These are phyloP conservation scores for Neonothopanus nambi DNA, from an alignment of 1,284 basidiomycete genomes.

Conservation along the genomic window DNA sequence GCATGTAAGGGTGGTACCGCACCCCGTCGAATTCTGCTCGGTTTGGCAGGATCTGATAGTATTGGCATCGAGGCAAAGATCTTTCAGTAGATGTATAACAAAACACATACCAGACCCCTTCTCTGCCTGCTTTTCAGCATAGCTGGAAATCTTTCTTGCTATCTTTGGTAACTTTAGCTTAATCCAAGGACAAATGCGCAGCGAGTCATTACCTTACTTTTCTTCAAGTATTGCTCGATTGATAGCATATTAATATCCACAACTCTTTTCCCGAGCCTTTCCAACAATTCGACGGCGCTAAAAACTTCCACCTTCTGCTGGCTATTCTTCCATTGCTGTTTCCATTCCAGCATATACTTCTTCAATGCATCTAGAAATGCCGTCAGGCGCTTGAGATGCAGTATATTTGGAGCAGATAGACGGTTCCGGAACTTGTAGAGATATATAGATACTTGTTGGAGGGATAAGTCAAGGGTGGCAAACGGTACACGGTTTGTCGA, in stretches of 20 bases:
- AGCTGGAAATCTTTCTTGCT: slow-evolving; percentile 77
- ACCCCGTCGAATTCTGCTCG: slow-evolving; percentile 32
- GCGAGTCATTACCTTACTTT: slow-evolving; percentile 68
- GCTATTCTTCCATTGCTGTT: not conserved
- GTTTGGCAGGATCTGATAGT: not conserved
- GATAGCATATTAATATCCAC: slow-evolving; percentile 80
- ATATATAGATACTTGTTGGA: slow-evolving; percentile 82
- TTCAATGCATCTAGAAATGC: slow-evolving; percentile 69
- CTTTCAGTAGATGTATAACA: not conserved
- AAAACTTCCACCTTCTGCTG: slow-evolving; percentile 55
- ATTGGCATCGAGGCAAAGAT: not conserved
- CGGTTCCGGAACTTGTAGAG: slow-evolving; percentile 76
- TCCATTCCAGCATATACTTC: slow-evolving; percentile 57
- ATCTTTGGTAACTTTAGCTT: slow-evolving; percentile 40
- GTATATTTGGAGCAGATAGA: slow-evolving; percentile 72
- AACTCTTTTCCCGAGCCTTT: slow-evolving; percentile 66
- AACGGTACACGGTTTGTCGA: slow-evolving; percentile 76
- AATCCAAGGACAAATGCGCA: slow-evolving; percentile 16
- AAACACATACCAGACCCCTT: not conserved
- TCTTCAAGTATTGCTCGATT: slow-evolving; percentile 81
- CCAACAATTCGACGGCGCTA: slow-evolving; percentile 64
- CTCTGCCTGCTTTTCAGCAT: slow-evolving; percentile 68
- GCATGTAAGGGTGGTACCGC: slow-evolving; percentile 79
- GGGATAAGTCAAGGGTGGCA: slow-evolving; percentile 59
- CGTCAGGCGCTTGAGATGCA: slow-evolving; percentile 83